Percentiles rank a stretch among this genome's conserved stretches.
These are phyloP conservation scores for Phyllosticta citriasiana DNA, from an alignment of 2,329 filamentous ascomycete species.

Conservation along the genomic window DNA sequence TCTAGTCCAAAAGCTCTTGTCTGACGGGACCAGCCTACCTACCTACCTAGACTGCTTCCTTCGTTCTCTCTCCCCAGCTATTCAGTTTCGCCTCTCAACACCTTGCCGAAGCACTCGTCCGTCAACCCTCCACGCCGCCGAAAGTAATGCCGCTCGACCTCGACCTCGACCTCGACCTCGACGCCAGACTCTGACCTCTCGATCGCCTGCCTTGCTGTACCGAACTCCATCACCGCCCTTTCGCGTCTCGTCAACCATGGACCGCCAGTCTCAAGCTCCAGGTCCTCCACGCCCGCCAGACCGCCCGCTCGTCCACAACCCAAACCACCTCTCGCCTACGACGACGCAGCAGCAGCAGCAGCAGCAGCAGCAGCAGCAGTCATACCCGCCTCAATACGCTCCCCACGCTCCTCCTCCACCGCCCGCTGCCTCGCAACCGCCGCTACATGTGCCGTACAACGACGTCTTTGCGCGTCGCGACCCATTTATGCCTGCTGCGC, in stretches of 20 bases:
- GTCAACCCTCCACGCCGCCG: background rate
- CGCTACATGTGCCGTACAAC: slow-evolving; percentile 35
- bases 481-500: slow-evolving; percentile 34
- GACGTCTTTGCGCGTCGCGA: slow-evolving; percentile 39
- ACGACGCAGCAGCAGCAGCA: slow-evolving; percentile 15
- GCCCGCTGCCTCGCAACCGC: slow-evolving; percentile 28
- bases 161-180: background rate
- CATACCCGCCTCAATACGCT: slow-evolving; percentile 20
- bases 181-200: slow-evolving; percentile 3
- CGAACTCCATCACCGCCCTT: slow-evolving; percentile 1
- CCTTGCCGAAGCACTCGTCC: background rate
- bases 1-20: background rate
- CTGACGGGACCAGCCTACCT: background rate
- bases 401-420: slow-evolving; percentile 7
- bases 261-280: slow-evolving; percentile 28
- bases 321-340: slow-evolving; percentile 44
- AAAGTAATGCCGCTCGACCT: background rate
- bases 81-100: background rate
- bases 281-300: slow-evolving; percentile 28
- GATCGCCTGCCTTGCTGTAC: background rate
- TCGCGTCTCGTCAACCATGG: slow-evolving; percentile 18
- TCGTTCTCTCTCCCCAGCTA: background rate
- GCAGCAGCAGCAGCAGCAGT: slow-evolving; percentile 12
- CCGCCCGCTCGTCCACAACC: slow-evolving; percentile 42
- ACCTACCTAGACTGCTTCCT: background rate